phyloP scores from a whole-genome alignment of 441 rosid genomes.

The Erysimum pusillum region DNA sequence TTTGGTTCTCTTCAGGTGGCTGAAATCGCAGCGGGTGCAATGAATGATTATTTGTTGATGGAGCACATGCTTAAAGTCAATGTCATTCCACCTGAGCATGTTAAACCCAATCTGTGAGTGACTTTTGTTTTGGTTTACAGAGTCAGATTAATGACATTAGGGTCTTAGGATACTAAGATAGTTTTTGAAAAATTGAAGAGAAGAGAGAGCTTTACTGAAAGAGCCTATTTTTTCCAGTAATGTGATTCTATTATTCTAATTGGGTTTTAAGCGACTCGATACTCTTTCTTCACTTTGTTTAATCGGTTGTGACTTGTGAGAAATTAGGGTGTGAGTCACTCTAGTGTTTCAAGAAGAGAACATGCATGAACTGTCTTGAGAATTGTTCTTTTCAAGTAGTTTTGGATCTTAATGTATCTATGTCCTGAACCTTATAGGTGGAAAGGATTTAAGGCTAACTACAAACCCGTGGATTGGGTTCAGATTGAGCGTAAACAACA shows the following conservation, averaged over 20 bases:
- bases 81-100: constrained; percentile 70
- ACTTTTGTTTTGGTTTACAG: neutral
- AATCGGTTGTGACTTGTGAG: neutral
- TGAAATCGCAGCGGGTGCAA: constrained; percentile 87
- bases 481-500: constrained; percentile 46
- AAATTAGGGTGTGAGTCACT: neutral
- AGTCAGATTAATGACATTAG: neutral
- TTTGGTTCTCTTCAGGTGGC: constrained; percentile 70
- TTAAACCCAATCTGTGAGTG: constrained; percentile 85
- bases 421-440: constrained; percentile 28
- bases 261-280: neutral
- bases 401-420: constrained; percentile 23
- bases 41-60: constrained; percentile 82
- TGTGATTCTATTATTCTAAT: neutral
- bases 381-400: neutral
- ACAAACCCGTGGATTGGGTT: constrained; percentile 47
- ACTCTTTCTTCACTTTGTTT: neutral
- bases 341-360: neutral
- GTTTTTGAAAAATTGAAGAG: neutral
- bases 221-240: neutral
- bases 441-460: constrained; percentile 40
- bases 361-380: neutral
- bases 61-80: constrained; percentile 88
- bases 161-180: neutral
- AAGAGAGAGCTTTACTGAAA: neutral